Conservation (phyloP, 352 stramenopile species). For the Phytopythium kandeliae region DNA sequence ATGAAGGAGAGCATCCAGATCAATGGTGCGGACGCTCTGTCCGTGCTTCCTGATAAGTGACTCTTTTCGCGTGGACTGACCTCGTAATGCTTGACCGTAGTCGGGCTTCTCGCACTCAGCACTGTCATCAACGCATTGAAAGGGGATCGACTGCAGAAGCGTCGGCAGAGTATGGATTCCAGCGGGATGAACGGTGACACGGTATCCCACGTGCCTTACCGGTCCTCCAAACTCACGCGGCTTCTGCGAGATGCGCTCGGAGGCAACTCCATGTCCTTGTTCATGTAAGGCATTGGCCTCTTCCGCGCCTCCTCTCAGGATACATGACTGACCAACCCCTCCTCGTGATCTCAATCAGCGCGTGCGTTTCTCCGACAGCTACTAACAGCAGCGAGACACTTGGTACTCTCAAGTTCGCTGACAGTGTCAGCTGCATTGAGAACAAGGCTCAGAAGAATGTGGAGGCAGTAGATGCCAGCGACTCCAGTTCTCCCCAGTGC, state of each 20-base stretch:
- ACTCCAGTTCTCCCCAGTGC: slow-evolving; percentile 2
- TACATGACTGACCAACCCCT: background rate
- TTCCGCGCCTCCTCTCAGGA: background rate
- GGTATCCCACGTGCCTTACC: slow-evolving; percentile 64
- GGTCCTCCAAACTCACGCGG: slow-evolving; percentile 76
- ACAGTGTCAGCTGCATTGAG: slow-evolving; percentile 64
- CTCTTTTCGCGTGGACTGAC: slow-evolving; percentile 28
- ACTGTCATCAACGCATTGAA: slow-evolving; percentile 87
- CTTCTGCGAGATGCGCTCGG: slow-evolving; percentile 81
- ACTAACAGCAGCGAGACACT: slow-evolving; percentile 54
- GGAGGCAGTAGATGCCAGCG: slow-evolving; percentile 13
- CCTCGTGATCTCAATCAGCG: slow-evolving; percentile 21
- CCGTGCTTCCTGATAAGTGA: no score
- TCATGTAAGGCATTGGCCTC: slow-evolving; percentile 49
- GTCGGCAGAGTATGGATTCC: slow-evolving; percentile 5
- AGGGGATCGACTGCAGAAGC: slow-evolving; percentile 42
- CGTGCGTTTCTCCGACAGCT: slow-evolving; percentile 52
- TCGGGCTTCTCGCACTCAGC: slow-evolving; percentile 71
- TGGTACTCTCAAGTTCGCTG: slow-evolving; percentile 69
- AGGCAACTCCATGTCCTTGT: slow-evolving; percentile 82
- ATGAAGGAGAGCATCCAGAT: slow-evolving; percentile 91
- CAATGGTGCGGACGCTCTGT: slow-evolving; percentile 25
- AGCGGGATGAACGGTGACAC: slow-evolving; percentile 15
- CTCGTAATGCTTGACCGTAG: slow-evolving; percentile 15
- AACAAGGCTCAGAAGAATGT: slow-evolving; percentile 72